These are phyloP conservation scores for Saccharomycopsis selenospora DNA, from an alignment of 805 yeast genomes.

Conservation along the genomic window DNA sequence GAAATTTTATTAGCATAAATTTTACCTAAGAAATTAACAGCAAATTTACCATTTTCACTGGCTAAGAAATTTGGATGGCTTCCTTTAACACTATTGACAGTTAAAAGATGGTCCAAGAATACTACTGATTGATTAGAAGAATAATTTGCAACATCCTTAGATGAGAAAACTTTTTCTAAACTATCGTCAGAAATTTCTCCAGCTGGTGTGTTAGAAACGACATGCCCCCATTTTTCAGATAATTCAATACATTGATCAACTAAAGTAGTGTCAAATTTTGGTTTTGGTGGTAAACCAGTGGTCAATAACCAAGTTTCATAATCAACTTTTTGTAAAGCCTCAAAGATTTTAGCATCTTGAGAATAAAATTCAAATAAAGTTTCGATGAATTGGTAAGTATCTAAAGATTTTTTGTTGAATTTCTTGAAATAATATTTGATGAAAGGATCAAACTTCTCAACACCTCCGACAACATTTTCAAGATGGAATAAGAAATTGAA, in stretches of 20 bases:
- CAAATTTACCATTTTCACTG: conserved; percentile 28
- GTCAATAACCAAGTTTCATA: conserved; percentile 80
- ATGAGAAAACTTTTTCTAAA: conserved; percentile 30
- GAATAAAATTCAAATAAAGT: conserved; percentile 60
- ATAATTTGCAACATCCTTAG: conserved; percentile 49
- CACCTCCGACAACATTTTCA: conserved; percentile 63
- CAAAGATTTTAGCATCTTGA: conserved; percentile 35
- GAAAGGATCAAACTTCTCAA: conserved; percentile 63
- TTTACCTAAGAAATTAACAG: conserved; percentile 29
- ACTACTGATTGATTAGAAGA: conserved; percentile 73
- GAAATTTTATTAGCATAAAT: conserved; percentile 38
- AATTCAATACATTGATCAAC: conserved; percentile 65
- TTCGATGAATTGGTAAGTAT: conserved; percentile 75
- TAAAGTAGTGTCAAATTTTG: conserved; percentile 68
- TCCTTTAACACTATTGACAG: conserved; percentile 37
- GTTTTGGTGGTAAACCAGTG: conserved; percentile 88
- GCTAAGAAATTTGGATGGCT: conserved; percentile 33
- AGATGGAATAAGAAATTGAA: conserved; percentile 68
- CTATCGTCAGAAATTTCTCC: conserved; percentile 21
- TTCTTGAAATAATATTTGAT: conserved; percentile 68
- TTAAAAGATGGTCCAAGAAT: conserved; percentile 61
- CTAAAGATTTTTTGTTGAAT: conserved; percentile 65
- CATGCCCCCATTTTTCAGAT: conserved; percentile 56
- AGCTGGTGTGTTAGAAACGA: conserved; percentile 25
- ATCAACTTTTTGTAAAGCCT: conserved; percentile 57